A percentile compares a stretch with the other conserved stretches of the same genome.
Evolutionary conservation across 192 early-diverging fungal species (phyloP).

Genomic region (Mortierella claussenii): DNA sequence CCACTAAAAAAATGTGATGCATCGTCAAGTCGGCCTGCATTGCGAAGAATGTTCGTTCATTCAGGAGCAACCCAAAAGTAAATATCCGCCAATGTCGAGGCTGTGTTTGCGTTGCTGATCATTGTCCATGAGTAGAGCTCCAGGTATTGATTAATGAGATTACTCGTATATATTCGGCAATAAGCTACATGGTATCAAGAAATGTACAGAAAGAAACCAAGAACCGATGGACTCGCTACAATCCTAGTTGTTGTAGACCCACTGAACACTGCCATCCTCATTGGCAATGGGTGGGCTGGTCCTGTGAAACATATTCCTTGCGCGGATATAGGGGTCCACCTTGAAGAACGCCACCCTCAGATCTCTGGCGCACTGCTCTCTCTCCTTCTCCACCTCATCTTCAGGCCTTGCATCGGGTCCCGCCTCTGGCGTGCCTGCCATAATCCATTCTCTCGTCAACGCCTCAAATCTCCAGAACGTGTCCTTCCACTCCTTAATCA

Average conservation of each 20-base stretch:
- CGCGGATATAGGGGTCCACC: slow-evolving; percentile 59
- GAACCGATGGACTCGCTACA: too few species aligned
- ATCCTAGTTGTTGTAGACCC: slow-evolving; percentile 30
- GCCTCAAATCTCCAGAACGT: slow-evolving; percentile 59
- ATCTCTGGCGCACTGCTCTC: slow-evolving; percentile 45
- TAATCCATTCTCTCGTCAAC: slow-evolving; percentile 59
- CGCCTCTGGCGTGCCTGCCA: not conserved
- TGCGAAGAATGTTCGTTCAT: too few species aligned
- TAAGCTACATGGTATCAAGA: too few species aligned
- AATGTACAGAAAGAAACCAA: too few species aligned
- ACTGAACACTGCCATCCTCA: slow-evolving; percentile 13
- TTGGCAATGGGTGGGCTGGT: slow-evolving; percentile 8
- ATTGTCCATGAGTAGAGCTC: too few species aligned
- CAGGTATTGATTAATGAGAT: too few species aligned
- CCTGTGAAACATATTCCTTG: slow-evolving; percentile 52
- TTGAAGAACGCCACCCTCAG: slow-evolving; percentile 56
- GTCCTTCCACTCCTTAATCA: slow-evolving; percentile 28
- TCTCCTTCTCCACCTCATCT: slow-evolving; percentile 47
- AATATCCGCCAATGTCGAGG: too few species aligned
- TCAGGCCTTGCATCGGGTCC: slow-evolving; percentile 11
- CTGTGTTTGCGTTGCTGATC: too few species aligned
- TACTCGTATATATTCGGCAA: too few species aligned
- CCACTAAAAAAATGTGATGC: too few species aligned
- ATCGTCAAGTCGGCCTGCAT: too few species aligned
- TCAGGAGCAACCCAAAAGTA: too few species aligned